Conservation (phyloP, 1,284 basidiomycete genomes). For the Ceratobasidium sp. region DNA sequence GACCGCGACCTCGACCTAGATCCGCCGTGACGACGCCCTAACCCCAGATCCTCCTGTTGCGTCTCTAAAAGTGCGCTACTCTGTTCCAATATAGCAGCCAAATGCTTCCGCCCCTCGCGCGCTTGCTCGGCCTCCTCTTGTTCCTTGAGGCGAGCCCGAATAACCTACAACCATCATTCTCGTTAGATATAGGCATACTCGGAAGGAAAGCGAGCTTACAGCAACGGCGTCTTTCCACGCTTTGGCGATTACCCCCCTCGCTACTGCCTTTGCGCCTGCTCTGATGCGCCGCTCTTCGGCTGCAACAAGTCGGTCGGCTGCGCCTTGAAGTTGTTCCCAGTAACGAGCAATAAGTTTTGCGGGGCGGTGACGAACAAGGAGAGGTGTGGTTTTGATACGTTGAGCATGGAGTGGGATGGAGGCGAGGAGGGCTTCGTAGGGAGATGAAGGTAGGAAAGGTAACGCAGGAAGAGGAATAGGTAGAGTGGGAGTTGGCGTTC, state of each 20-base stretch:
- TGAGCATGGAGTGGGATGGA: constrained; percentile 18
- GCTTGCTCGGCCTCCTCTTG: constrained; percentile 67
- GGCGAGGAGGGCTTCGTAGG: constrained; percentile 2
- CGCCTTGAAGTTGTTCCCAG: constrained; percentile 27
- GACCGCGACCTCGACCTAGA: constrained; percentile 40
- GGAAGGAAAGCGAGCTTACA: constrained; percentile 57
- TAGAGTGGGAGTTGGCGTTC: background rate
- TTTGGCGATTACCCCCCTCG: constrained; percentile 63
- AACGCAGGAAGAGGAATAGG: constrained; percentile 9
- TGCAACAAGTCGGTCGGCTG: constrained; percentile 15
- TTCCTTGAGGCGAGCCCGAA: constrained; percentile 71
- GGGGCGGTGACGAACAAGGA: constrained; percentile 8
- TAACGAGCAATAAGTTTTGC: constrained; percentile 22
- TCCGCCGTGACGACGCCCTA: constrained; percentile 40
- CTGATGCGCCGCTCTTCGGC: constrained; percentile 22
- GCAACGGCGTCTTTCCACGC: constrained; percentile 92
- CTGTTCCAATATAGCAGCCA: constrained; percentile 89
- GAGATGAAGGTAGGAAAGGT: constrained; percentile 2
- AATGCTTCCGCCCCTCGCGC: constrained; percentile 77
- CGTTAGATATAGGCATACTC: constrained; percentile 16
- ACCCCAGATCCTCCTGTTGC: constrained; percentile 73
- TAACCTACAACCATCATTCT: constrained; percentile 56
- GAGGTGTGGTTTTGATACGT: constrained; percentile 7
- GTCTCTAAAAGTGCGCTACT: constrained; percentile 87
- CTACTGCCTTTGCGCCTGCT: constrained; percentile 23